Base-by-base conservation (phyloP, 768 basidiomycete genomes). In the Sporobolomyces phaffii region DNA sequence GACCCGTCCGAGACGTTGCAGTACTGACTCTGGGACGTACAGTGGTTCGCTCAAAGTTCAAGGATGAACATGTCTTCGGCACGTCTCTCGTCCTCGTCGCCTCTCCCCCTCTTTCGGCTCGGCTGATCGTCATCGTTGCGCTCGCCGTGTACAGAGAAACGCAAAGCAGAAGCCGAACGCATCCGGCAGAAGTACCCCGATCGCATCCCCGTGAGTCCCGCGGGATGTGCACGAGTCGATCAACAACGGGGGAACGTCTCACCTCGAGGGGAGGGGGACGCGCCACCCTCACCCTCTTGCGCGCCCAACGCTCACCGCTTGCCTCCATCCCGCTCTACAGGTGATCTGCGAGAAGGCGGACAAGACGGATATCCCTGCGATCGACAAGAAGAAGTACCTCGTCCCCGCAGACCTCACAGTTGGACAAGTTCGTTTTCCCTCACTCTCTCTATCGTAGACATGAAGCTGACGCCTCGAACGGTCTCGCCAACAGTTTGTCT, bases 371-470 rank as follows among this genome's bases (percentile, higher is more conserved):
- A 98, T 99, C 78, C 90, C 93, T 1, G 93, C 92, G 33, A 97
- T 99, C 77, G 96, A 99, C 84, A 99, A 99, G 89, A 98, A 99
- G 92, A 99, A 99, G 83, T 99, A 99, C 74, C 83, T 99, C 59
- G 96, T 99, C 14, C 96, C 96, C 48, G 93, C 92, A 61, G 94
- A 75, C 43, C 61, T 75, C 28, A 74, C 73, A 5, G 74, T 75
- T 17, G 70, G 70, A 0, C 70, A 72, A 60, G 65, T 72, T 45
- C 41, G 22, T 22, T 49, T 48, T 20, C 48, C 24, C 33, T 7
- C n/a, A 18, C 44, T 43, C 33, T 8, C 31, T 29, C 44, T 22
- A 3, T n/a, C 26, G 31, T 29, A 29, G 41, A 40, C n/a, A n/a
- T n/a, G 15, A 18, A 9, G 36, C 11, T 5, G 41, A 34, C 11